Base-by-base conservation (phyloP, 257 asterid genomes). In the Anisodus acutangulus region DNA sequence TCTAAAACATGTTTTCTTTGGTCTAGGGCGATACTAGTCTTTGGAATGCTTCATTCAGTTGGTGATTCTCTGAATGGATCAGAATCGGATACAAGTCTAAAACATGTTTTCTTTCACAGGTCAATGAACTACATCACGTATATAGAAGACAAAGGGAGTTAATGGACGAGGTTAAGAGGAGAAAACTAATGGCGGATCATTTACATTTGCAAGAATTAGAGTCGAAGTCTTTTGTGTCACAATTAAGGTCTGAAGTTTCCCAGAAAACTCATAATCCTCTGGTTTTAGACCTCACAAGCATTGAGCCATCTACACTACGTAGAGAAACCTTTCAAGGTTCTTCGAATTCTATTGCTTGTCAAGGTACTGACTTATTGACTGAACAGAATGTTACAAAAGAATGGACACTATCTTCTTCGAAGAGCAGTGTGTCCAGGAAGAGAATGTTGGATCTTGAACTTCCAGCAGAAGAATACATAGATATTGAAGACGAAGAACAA, bases 51-150 rank as follows among this genome's bases (percentile, higher is more conserved):
- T 53, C 51, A 51, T 26, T 76, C 63, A 3, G 45, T 11, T 31
- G 63, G 47, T 26, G 63, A 74, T 51, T 51, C 63, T 76, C 63
- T 51, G 47, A 51, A 76, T 13, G 63, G 81, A 53, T 78, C 64
- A 78, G 82, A 53, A 31, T 19, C 13, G 11, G 58, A 31, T 31
- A 26, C 19, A 53, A 31, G 49, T 53, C 64, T 31, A 78, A 78
- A 53, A 51, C 57, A 10, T 67, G 37, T 83, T 74, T 47, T 41
- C 64, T 69, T 72, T 86, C 86, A 82, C 89, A 94, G 98, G 94
- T 93, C 83, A 90, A 87, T 87, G 98, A 94, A 86, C 90, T 94
- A 31, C 98, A 94, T 84, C 94, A 92, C 67, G 53, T 94, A 78
- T 89, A 92, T 79, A 63, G 86, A 86, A 91, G 92, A 83, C 98